phyloP scores from a whole-genome alignment of 768 basidiomycete species.

The Suillus discolor region DNA sequence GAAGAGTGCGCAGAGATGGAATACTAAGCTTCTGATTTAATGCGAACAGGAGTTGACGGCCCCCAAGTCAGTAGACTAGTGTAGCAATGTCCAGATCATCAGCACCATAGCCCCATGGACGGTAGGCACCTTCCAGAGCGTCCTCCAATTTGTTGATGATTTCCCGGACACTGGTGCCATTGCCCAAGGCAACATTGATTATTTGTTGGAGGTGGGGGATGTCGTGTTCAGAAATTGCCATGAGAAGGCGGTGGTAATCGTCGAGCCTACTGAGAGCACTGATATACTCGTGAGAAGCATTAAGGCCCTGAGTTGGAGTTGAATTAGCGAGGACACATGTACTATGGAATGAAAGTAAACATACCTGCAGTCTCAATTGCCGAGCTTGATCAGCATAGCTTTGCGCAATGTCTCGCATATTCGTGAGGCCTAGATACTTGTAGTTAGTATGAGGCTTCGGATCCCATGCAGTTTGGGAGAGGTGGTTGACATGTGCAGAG shows the following conservation, averaged over 20 bases:
- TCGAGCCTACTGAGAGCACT: neutral
- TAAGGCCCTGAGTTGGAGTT: no score
- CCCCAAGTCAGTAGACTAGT: constrained; percentile 15
- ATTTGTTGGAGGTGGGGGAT: constrained; percentile 12
- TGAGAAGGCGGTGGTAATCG: constrained; percentile 6
- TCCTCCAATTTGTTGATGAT: constrained; percentile 12
- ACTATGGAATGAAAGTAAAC: neutral
- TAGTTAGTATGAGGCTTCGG: neutral
- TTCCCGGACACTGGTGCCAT: constrained; percentile 10
- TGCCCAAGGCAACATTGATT: constrained; percentile 11
- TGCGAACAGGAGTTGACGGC: constrained; percentile 15
- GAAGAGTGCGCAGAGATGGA: constrained; percentile 17
- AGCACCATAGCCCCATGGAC: neutral
- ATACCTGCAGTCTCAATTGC: neutral
- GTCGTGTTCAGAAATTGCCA: constrained; percentile 11
- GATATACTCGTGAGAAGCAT: no score
- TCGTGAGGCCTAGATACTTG: neutral
- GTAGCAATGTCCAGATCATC: constrained; percentile 13
- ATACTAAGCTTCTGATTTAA: constrained; percentile 14
- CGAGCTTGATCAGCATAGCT: neutral
- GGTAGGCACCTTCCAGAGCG: constrained; percentile 5
- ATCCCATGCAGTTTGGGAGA: neutral
- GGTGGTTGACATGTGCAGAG: neutral
- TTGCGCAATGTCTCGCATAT: neutral
- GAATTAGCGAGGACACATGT: neutral